Base-by-base conservation (phyloP, 2,329 filamentous ascomycete species). In the Verticillium alfalfae region DNA sequence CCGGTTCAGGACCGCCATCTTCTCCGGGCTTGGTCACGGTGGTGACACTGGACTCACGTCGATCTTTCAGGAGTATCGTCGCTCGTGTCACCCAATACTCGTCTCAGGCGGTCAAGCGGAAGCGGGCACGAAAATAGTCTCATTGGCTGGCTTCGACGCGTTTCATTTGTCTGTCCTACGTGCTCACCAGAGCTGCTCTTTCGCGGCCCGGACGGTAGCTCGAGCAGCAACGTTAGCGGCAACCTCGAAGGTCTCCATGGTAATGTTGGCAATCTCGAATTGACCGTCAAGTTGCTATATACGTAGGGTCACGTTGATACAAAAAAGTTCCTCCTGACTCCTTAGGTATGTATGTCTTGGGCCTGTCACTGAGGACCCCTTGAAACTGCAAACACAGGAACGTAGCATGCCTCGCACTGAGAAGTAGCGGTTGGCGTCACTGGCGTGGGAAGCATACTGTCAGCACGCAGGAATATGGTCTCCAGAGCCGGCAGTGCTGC, bases 81-180 rank as follows among this genome's bases (percentile, higher is more conserved):
- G 55, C 49, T 26, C 5, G 62, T 64, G 62, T 61, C 41, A 62
- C 60, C 38, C 41, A 49, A 59, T 52, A 16, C 16, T 39, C 45
- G 18, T 12, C 13, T 39, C 45, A 12, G 10, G 45, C 26, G 16
- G 45, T 13, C 13, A 18, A 34, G n/a, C 62, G 38, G 16, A 37
- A 56, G n/a, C 15, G 52, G 15, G 8, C 54, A 57, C 15, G 22
- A 37, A 12, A 56, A 15, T 26, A n/a, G 8, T 34, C 36, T 15
- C 6, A 55, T 59, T 57, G 39, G 49, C 12, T 31, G 15, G 26
- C 10, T 26, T 55, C 26, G 18, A 22, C 36, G n/a, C n/a, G 22
- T 59, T 6, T 26, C n/a, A 13, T 18, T 39, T 54, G 10, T 16
- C 34, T 36, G 31, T 15, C 31, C 3, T n/a, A n/a, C n/a, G 16